A percentile compares a stretch with the other conserved stretches of the same genome.
These are phyloP conservation scores for Colletotrichum cuscutae DNA, from an alignment of 2,329 filamentous ascomycete genomes.

Conservation along the genomic window DNA sequence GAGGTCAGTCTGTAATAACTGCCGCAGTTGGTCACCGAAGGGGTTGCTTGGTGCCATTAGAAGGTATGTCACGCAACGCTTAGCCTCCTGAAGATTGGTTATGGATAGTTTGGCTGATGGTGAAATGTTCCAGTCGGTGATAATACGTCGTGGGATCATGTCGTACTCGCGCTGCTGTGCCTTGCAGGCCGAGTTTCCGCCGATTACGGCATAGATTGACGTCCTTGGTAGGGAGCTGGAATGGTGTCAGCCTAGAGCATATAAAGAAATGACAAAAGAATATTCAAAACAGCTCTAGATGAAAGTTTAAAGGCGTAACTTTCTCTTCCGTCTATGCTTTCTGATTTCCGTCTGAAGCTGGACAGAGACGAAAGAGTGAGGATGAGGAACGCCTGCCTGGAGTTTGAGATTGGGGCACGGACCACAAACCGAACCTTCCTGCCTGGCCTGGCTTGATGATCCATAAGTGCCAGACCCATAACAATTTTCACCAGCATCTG, in stretches of 20 bases:
- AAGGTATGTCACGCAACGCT: background rate
- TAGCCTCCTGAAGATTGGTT: background rate
- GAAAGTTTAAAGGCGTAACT: background rate
- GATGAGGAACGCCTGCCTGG: background rate
- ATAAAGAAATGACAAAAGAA: background rate
- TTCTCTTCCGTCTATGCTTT: background rate
- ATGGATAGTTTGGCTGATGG: background rate
- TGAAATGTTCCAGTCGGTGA: background rate
- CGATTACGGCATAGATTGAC: background rate
- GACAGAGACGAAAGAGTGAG: background rate
- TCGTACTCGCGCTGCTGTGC: background rate
- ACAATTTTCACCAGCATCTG: background rate
- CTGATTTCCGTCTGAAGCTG: background rate
- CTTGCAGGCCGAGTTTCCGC: background rate
- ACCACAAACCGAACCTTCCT: background rate
- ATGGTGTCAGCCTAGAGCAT: background rate
- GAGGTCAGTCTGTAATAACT: background rate
- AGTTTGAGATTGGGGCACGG: background rate
- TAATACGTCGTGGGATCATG: background rate
- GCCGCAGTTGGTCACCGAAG: background rate
- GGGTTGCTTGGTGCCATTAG: background rate
- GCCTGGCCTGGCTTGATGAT: accelerated
- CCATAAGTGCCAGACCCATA: accelerated
- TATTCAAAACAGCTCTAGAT: no score
- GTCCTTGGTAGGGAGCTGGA: background rate